Conservation (phyloP, 192 early-diverging fungal species). For the Gaertneriomyces semiglobifer region DNA sequence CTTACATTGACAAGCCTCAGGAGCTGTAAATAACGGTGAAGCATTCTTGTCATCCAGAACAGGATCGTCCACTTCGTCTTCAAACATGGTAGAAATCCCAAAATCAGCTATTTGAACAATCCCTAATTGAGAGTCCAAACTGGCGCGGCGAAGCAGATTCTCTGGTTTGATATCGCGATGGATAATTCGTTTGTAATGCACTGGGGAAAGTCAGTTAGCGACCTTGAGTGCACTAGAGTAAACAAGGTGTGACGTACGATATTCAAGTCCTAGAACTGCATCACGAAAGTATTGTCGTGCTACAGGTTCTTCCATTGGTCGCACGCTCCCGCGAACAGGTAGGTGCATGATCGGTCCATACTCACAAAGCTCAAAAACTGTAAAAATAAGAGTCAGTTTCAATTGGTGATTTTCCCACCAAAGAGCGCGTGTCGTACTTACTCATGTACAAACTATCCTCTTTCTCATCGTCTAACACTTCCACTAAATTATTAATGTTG, state of each 20-base stretch:
- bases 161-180: constrained; percentile 63
- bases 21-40: constrained; percentile 51
- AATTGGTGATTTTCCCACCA: not conserved
- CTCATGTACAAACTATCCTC: constrained; percentile 65
- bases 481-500: constrained; percentile 56
- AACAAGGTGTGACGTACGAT: constrained; percentile 37
- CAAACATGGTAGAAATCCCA: constrained; percentile 60
- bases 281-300: constrained; percentile 59
- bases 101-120: constrained; percentile 58
- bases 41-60: constrained; percentile 49
- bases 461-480: constrained; percentile 56
- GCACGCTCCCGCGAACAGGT: constrained; percentile 32
- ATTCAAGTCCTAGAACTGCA: constrained; percentile 57
- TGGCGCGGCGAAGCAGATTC: constrained; percentile 46
- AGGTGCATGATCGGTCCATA: constrained; percentile 55
- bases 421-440: constrained; percentile 18
- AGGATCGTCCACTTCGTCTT: constrained; percentile 45
- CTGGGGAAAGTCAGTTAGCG: constrained; percentile 27
- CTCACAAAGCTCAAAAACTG: constrained; percentile 65
- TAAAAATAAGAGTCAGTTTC: constrained; percentile 6
- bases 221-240: not conserved
- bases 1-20: constrained; percentile 52
- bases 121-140: constrained; percentile 9
- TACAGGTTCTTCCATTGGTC: constrained; percentile 46
- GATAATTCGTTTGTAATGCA: constrained; percentile 56